Evolutionary conservation across 2,329 filamentous ascomycete genomes (phyloP).

Genomic region (Tricladium varicosporioides): DNA sequence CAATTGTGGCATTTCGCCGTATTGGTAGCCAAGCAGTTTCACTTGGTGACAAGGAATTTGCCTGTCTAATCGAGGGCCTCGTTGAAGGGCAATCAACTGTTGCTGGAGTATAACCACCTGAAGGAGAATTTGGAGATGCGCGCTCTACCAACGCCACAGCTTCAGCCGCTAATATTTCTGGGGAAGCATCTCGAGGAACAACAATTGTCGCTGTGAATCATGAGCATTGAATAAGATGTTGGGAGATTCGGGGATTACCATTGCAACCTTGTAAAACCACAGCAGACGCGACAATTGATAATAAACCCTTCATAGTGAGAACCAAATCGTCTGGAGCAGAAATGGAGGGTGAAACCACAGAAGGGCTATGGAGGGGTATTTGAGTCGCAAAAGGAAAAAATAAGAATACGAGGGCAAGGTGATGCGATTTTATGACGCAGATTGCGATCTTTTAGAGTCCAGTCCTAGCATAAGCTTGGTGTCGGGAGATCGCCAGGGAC

Average conservation of each 20-base stretch:
- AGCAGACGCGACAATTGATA: background rate
- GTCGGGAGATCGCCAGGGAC: background rate
- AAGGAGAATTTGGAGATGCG: conserved; percentile 34
- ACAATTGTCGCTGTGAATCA: conserved; percentile 4
- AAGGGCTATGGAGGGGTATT: too few relatives aligned
- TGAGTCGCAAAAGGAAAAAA: too few relatives aligned
- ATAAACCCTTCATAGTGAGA: conserved; percentile 4
- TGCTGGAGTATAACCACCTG: conserved; percentile 70
- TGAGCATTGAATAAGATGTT: background rate
- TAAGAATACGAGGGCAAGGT: too few relatives aligned
- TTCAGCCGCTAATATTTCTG: conserved; percentile 24
- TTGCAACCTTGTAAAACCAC: background rate
- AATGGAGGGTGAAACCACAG: too few relatives aligned
- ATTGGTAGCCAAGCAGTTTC: conserved; percentile 73
- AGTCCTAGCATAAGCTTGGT: background rate
- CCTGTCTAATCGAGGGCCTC: conserved; percentile 67
- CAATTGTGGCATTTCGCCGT: conserved; percentile 69
- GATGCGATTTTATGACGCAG: background rate
- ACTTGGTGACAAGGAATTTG: conserved; percentile 59
- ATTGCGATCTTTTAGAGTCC: background rate
- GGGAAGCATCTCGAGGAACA: conserved; percentile 26
- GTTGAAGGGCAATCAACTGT: conserved; percentile 65
- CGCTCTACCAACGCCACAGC: conserved; percentile 27
- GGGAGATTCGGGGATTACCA: background rate
- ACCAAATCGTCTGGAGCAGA: background rate